phyloP scores from a whole-genome alignment of 371 early-diverging fungal species.

The Actinomortierella ambigua region DNA sequence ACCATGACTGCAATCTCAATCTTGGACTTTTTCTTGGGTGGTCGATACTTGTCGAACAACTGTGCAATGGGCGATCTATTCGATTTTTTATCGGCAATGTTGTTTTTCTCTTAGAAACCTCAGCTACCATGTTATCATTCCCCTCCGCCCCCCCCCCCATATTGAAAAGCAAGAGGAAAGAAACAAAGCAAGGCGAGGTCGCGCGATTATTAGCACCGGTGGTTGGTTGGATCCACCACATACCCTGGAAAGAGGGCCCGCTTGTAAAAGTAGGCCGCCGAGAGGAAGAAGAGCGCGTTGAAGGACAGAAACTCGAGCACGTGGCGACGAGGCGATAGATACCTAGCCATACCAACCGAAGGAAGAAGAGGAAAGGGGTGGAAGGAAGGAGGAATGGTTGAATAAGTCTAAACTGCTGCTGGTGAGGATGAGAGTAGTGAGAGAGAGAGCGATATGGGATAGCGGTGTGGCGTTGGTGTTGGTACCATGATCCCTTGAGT shows the following conservation, averaged over 20 bases:
- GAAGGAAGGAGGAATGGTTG: neutral
- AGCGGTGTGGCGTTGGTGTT: neutral
- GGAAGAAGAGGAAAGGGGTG: neutral
- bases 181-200: neutral
- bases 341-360: constrained; percentile 45
- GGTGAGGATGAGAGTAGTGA: neutral
- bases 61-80: constrained; percentile 42
- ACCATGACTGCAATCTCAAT: constrained; percentile 51
- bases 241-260: constrained; percentile 53
- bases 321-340: constrained; percentile 63
- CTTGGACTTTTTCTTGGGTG: constrained; percentile 33
- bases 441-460: neutral
- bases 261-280: constrained; percentile 49
- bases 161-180: neutral
- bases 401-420: neutral
- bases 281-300: constrained; percentile 51
- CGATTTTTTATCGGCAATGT: constrained; percentile 1
- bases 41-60: constrained; percentile 17
- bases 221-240: neutral
- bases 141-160: neutral
- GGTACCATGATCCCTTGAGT: constrained; percentile 59
- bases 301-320: constrained; percentile 58
- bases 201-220: neutral
- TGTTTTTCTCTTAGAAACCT: neutral
- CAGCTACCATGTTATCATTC: neutral